Evolutionary conservation across 345 rosid genomes (phyloP).

Genomic region (Gossypium anomalum): DNA sequence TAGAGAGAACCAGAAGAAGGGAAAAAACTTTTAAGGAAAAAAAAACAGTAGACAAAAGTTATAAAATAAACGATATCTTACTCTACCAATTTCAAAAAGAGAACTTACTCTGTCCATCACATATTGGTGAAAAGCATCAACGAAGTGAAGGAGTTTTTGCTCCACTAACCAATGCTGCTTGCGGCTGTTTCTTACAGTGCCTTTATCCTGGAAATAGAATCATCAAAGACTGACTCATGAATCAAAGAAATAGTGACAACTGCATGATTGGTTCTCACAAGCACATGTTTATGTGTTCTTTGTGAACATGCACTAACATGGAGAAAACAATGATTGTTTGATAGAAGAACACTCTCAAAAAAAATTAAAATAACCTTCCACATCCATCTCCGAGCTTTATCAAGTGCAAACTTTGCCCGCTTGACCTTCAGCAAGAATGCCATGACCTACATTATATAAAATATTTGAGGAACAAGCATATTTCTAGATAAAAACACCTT

Average conservation of each 20-base stretch:
- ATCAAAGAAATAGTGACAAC: constrained; percentile 7
- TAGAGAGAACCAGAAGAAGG: background rate
- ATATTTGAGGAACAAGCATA: constrained; percentile 22
- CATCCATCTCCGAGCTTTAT: constrained; percentile 97
- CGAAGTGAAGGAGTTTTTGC: constrained; percentile 97
- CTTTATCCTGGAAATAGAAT: constrained; percentile 55
- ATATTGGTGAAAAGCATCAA: constrained; percentile 98
- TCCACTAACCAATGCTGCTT: constrained; percentile 90
- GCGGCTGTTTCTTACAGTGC: constrained; percentile 45
- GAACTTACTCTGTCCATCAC: constrained; percentile 96
- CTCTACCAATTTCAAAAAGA: constrained; percentile 60
- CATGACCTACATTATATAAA: constrained; percentile 65
- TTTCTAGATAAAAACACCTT: constrained; percentile 17
- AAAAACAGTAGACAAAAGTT: background rate
- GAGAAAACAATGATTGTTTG: background rate
- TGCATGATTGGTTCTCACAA: constrained; percentile 8
- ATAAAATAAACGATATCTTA: constrained; percentile 27
- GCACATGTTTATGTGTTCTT: background rate
- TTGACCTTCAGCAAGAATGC: constrained; percentile 91
- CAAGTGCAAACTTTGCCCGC: constrained; percentile 93
- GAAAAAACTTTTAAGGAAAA: background rate
- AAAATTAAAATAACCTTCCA: constrained; percentile 69
- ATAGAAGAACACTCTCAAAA: background rate
- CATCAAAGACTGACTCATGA: constrained; percentile 15
- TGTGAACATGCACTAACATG: background rate